Conservation (phyloP, 2,329 filamentous ascomycete genomes). For the Colletotrichum filicis region DNA sequence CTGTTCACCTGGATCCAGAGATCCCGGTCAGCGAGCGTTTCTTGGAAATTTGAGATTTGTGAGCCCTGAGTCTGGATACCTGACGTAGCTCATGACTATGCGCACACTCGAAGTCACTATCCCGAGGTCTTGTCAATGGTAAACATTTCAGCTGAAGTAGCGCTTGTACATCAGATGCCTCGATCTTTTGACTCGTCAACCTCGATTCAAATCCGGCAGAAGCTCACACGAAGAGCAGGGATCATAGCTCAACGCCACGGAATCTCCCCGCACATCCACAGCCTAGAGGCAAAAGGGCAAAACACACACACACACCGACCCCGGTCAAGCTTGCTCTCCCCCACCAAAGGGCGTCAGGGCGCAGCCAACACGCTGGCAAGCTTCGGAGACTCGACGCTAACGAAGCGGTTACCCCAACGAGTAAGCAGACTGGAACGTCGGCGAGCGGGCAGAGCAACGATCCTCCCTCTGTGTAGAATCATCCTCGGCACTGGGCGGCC, state of each 20-base stretch:
- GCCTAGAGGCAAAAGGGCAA: neutral
- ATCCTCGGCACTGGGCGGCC: slow-evolving; percentile 6
- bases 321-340: neutral
- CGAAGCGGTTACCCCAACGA: slow-evolving; percentile 27
- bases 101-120: neutral
- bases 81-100: no score
- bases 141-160: neutral
- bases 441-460: neutral
- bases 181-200: neutral
- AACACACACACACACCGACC: neutral
- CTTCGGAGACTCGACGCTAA: slow-evolving; percentile 1
- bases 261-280: slow-evolving; percentile 14
- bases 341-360: neutral
- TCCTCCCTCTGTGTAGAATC: neutral
- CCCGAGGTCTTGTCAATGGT: neutral
- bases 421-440: slow-evolving; percentile 3
- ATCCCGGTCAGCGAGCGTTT: neutral
- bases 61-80: no score
- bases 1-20: neutral
- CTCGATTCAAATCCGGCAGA: neutral
- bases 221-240: neutral
- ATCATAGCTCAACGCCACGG: neutral
- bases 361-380: neutral
- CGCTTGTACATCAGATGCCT: neutral
- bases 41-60: neutral